Percentiles rank a stretch among this genome's conserved stretches.
Conservation (phyloP, 352 stramenopile species). For the Plasmopara muralis region DNA sequence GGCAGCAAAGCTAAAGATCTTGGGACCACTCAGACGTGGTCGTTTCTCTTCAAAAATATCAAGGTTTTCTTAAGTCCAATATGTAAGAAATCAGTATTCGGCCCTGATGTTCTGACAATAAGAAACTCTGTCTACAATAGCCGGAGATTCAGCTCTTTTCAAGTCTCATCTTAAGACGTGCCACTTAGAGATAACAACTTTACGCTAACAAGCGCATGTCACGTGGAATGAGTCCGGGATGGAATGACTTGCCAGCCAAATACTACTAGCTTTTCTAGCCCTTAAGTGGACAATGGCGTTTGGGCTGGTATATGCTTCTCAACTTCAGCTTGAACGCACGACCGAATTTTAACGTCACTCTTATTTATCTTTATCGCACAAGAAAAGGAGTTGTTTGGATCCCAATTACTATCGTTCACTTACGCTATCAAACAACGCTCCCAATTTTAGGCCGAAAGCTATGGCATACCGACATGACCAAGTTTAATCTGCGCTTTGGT, state of each 20-base stretch:
- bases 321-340: not conserved
- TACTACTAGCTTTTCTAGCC: not conserved
- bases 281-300: not conserved
- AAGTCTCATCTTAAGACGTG: not conserved
- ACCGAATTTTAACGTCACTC: not conserved
- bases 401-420: not conserved
- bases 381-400: not conserved
- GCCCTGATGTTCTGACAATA: not conserved
- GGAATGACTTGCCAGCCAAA: not conserved
- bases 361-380: not conserved
- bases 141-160: not conserved
- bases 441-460: constrained; percentile 1
- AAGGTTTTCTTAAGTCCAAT: constrained; percentile 5
- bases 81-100: constrained; percentile 1
- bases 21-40: constrained; percentile 2
- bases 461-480: not conserved
- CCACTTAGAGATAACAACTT: not conserved
- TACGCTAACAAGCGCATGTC: not conserved
- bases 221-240: not conserved
- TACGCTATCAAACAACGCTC: not conserved
- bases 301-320: not conserved
- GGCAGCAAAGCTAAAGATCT: too few relatives aligned
- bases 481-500: not conserved
- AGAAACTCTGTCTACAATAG: not conserved
- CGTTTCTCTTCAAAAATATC: constrained; percentile 2